These are phyloP conservation scores for Gaeumannomyces sp. DNA, from an alignment of 2,329 filamentous ascomycete genomes.

Conservation along the genomic window DNA sequence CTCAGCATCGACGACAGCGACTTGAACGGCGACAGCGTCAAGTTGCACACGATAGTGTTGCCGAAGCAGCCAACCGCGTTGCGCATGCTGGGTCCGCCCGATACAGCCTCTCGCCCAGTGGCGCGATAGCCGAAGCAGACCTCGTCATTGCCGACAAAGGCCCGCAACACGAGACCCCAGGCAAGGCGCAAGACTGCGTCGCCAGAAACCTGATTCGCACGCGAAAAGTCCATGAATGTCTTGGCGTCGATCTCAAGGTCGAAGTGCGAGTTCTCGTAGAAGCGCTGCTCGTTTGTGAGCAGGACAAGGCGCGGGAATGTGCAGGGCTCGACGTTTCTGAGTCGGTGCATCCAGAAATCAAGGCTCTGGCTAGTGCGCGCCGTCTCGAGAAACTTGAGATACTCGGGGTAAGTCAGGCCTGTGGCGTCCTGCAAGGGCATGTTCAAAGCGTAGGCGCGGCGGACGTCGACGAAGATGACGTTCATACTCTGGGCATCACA, in stretches of 20 bases:
- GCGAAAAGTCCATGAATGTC: conserved; percentile 38
- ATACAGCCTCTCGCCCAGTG: conserved; percentile 36
- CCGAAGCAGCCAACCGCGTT: conserved; percentile 42
- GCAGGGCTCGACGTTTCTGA: conserved; percentile 34
- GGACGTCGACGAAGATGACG: conserved; percentile 40
- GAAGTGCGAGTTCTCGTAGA: conserved; percentile 30
- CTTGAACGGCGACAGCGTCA: conserved; percentile 26
- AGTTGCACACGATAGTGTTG: conserved; percentile 29
- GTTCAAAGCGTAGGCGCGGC: conserved; percentile 36
- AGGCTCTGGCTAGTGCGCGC: conserved; percentile 30
- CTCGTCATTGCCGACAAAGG: conserved; percentile 45
- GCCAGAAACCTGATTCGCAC: conserved; percentile 33
- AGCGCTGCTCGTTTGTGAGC: conserved; percentile 15
- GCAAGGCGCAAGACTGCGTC: conserved; percentile 50
- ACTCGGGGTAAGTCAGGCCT: conserved; percentile 31
- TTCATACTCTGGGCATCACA: conserved; percentile 43
- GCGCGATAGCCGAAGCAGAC: conserved; percentile 50
- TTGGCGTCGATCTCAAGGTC: conserved; percentile 34
- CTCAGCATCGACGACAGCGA: conserved; percentile 27
- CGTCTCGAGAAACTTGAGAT: conserved; percentile 29
- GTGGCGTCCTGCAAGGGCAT: conserved; percentile 26
- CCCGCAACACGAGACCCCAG: conserved; percentile 51
- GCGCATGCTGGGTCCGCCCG: conserved; percentile 28
- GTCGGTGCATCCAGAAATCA: conserved; percentile 39
- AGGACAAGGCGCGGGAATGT: conserved; percentile 37